phyloP scores from a whole-genome alignment of 768 basidiomycete genomes.

The Termitomyces sp. region DNA sequence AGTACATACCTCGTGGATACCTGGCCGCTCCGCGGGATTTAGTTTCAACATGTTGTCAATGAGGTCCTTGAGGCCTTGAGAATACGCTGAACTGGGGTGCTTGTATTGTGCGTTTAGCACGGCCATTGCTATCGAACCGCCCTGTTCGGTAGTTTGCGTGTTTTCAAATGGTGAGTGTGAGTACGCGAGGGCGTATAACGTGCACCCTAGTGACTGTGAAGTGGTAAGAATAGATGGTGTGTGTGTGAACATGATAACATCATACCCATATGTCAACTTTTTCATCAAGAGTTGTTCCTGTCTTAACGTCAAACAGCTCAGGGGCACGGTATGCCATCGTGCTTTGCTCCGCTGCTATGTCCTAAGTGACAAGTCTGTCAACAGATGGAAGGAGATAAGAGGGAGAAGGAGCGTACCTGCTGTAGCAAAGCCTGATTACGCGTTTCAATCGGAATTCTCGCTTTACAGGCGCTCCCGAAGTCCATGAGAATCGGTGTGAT shows the following conservation, averaged over 20 bases:
- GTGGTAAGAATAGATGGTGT: conserved; percentile 4
- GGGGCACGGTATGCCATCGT: conserved; percentile 99
- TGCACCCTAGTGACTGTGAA: conserved; percentile 88
- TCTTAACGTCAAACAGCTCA: conserved; percentile 97
- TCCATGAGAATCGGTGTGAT: conserved; percentile 93
- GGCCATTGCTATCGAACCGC: conserved; percentile 97
- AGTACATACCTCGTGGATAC: conserved; percentile 74
- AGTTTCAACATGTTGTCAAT: conserved; percentile 85
- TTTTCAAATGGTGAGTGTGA: conserved; percentile 97
- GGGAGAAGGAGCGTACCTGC: conserved; percentile 51
- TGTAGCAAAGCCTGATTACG: conserved; percentile 86
- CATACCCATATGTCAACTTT: conserved; percentile 96
- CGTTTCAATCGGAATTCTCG: conserved; percentile 77
- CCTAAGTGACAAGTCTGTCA: conserved; percentile 40
- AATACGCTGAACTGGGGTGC: conserved; percentile 85
- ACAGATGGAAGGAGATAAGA: neutral
- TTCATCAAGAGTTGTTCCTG: conserved; percentile 82
- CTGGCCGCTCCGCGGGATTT: conserved; percentile 79
- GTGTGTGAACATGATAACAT: conserved; percentile 7
- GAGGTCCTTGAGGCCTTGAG: conserved; percentile 76
- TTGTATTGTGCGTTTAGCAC: conserved; percentile 92
- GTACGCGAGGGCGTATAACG: conserved; percentile 92
- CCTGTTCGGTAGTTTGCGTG: conserved; percentile 87
- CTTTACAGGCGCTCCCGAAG: conserved; percentile 89
- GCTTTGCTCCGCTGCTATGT: conserved; percentile 96